phyloP scores from a whole-genome alignment of 1,139 yeast species.

The Tardiomyces digboiensis region DNA sequence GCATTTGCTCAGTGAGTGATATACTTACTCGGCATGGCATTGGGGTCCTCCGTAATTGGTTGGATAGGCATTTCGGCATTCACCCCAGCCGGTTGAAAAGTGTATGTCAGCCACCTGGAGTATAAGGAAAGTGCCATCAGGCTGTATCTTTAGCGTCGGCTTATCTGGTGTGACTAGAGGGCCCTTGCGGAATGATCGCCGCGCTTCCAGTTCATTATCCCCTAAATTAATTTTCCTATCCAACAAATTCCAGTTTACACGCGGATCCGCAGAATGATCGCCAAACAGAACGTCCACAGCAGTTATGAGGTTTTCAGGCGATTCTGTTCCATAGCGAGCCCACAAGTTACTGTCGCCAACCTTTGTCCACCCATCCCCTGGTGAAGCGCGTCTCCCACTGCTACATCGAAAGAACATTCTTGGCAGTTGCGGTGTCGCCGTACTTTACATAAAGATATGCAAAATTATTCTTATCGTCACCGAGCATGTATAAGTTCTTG shows the following conservation, averaged over 20 bases:
- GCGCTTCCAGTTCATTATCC: conserved; percentile 13
- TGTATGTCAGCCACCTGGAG: conserved; percentile 88
- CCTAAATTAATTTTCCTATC: conserved; percentile 19
- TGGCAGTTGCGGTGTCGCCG: neutral
- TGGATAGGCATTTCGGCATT: conserved; percentile 64
- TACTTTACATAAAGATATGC: neutral
- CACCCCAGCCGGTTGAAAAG: conserved; percentile 67
- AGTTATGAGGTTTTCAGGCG: conserved; percentile 28
- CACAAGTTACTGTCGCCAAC: conserved; percentile 25
- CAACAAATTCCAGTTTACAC: conserved; percentile 56
- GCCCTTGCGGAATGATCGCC: conserved; percentile 29
- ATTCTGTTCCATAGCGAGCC: conserved; percentile 35
- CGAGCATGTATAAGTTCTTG: neutral
- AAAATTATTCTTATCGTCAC: neutral
- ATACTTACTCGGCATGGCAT: conserved; percentile 62
- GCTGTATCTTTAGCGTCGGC: conserved; percentile 29
- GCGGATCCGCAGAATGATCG: conserved; percentile 62
- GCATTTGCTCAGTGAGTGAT: too few species aligned
- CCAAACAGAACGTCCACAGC: conserved; percentile 65
- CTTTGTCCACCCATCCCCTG: neutral
- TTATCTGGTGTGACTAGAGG: conserved; percentile 20
- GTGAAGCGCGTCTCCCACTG: neutral
- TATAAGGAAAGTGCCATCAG: conserved; percentile 51
- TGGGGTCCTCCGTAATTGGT: conserved; percentile 25
- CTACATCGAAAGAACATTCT: neutral